These are phyloP conservation scores for Pseudozyma sp. DNA, from an alignment of 1,284 basidiomycete genomes.

Conservation along the genomic window DNA sequence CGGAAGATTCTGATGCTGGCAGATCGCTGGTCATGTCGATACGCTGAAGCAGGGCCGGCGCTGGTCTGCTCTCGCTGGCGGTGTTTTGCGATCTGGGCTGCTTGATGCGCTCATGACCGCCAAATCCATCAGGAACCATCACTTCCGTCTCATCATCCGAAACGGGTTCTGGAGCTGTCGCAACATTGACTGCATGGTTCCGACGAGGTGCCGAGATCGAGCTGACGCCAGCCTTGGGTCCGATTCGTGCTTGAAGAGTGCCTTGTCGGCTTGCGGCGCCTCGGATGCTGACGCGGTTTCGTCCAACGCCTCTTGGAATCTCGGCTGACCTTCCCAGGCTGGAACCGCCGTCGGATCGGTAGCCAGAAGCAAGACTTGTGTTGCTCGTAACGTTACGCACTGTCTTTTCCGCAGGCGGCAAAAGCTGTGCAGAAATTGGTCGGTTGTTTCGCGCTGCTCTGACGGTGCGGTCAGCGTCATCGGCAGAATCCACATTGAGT, in stretches of 20 bases:
- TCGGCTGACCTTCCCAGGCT: slow-evolving; percentile 52
- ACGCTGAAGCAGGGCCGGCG: slow-evolving; percentile 14
- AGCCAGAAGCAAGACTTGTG: slow-evolving; percentile 31
- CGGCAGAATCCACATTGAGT: slow-evolving; percentile 2
- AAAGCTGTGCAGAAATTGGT: slow-evolving; percentile 9
- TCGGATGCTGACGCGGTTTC: slow-evolving; percentile 24
- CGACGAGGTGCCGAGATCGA: neutral
- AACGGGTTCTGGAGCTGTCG: neutral
- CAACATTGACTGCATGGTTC: neutral
- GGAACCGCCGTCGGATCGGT: slow-evolving; percentile 43
- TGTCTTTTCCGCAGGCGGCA: neutral
- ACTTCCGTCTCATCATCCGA: slow-evolving; percentile 45
- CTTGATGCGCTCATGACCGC: slow-evolving; percentile 43
- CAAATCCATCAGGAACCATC: slow-evolving; percentile 58
- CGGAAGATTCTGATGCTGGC: neutral
- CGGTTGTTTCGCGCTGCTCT: neutral
- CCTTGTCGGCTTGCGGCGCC: slow-evolving; percentile 28
- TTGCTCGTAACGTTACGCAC: slow-evolving; percentile 44
- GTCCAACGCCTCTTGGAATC: slow-evolving; percentile 42
- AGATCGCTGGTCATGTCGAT: slow-evolving; percentile 21
- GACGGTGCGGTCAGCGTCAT: neutral
- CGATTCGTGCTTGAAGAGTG: slow-evolving; percentile 22
- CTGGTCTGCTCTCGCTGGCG: neutral
- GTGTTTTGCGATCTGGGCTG: slow-evolving; percentile 16
- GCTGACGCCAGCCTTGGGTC: slow-evolving; percentile 15